A percentile compares a stretch with the other conserved stretches of the same genome.
phyloP scores from a whole-genome alignment of 1,139 yeast genomes.

The Kodamaea derodonti region DNA sequence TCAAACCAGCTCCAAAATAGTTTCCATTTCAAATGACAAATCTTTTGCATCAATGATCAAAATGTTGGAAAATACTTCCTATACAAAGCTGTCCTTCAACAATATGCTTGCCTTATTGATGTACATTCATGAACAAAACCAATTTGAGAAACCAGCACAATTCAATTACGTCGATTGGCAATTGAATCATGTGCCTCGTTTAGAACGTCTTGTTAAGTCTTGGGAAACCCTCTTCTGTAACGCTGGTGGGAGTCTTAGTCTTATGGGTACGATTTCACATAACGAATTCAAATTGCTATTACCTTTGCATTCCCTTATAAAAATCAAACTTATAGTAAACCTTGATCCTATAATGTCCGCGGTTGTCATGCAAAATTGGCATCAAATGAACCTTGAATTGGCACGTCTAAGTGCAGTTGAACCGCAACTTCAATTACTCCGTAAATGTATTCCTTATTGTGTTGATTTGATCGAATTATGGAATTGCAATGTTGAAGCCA shows the following conservation, averaged over 20 bases:
- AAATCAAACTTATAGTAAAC: constrained; percentile 57
- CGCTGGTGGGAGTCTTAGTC: constrained; percentile 57
- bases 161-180: constrained; percentile 50
- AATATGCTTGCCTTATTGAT: constrained; percentile 64
- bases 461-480: constrained; percentile 61
- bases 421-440: constrained; percentile 43
- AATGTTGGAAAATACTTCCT: constrained; percentile 13
- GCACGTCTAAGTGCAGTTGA: constrained; percentile 38
- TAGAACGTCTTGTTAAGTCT: constrained; percentile 50
- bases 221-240: constrained; percentile 64
- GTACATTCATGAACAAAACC: constrained; percentile 66
- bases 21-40: constrained; percentile 5
- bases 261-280: constrained; percentile 46
- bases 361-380: constrained; percentile 64
- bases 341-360: constrained; percentile 54
- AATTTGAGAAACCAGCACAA: constrained; percentile 35
- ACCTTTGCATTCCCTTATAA: constrained; percentile 61
- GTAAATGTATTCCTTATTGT: constrained; percentile 56
- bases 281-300: constrained; percentile 60
- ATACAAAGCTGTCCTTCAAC: constrained; percentile 40
- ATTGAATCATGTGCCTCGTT: constrained; percentile 52
- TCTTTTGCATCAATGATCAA: constrained; percentile 1
- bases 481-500: constrained; percentile 63
- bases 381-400: constrained; percentile 53
- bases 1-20: not conserved